phyloP scores from a whole-genome alignment of 1,284 basidiomycete species.

The Puccinia polysora region DNA sequence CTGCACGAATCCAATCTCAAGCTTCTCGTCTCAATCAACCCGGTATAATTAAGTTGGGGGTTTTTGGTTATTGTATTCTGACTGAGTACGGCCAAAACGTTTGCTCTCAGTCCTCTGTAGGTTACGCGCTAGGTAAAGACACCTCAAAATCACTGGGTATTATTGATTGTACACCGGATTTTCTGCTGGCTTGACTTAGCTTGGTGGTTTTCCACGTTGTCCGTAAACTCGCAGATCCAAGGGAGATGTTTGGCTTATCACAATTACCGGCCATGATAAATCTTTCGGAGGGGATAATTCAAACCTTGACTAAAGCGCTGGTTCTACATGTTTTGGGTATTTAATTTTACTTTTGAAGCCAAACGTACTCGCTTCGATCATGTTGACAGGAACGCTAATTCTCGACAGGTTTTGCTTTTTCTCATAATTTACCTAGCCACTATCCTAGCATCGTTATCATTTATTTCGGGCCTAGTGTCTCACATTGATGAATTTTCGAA shows the following conservation, averaged over 20 bases:
- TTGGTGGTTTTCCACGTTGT: neutral
- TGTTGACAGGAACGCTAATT: neutral
- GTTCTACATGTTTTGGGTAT: slow-evolving; percentile 29
- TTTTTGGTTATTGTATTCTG: slow-evolving; percentile 32
- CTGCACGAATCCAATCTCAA: neutral
- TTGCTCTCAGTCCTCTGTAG: slow-evolving; percentile 7
- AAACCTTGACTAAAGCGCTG: slow-evolving; percentile 17
- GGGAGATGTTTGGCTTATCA: slow-evolving; percentile 7
- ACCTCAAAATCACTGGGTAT: no score
- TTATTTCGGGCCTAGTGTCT: slow-evolving; percentile 16
- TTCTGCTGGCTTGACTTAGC: neutral
- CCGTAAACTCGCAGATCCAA: slow-evolving; percentile 2
- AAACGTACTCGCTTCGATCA: neutral
- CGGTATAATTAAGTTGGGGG: slow-evolving; percentile 24
- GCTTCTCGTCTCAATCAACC: slow-evolving; percentile 15
- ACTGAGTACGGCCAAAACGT: neutral
- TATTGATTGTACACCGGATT: neutral
- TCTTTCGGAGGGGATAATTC: slow-evolving; percentile 1
- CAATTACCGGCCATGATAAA: slow-evolving; percentile 10
- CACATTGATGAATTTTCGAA: slow-evolving; percentile 26
- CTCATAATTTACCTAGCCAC: neutral
- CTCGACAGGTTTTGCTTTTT: neutral
- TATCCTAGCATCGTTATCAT: neutral
- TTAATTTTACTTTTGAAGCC: neutral
- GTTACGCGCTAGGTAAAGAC: slow-evolving; percentile 24